Evolutionary conservation across 345 rosid species (phyloP), one percentile per base, ranked within the genome.

Genomic region (Fremontodendron californicum): DNA sequence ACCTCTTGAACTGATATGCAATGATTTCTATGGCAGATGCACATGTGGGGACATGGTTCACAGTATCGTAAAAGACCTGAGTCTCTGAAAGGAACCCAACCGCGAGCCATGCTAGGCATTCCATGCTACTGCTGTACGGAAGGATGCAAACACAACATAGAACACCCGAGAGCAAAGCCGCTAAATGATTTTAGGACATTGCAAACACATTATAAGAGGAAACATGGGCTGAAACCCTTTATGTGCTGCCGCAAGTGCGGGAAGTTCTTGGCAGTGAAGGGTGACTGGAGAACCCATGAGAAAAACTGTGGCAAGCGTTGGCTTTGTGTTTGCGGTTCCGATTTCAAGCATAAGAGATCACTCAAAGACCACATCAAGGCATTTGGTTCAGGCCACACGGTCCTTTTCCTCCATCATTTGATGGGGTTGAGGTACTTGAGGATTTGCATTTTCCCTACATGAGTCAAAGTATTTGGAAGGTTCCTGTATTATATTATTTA

Each of bases 41-140:
- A 92, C 82, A 88, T 92, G 94, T 94, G 98, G 98, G 97, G 97
- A 3, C 98, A 94, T 45, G 94, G 97, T 75, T 92, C 97, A 39
- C 93, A 92, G 71, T 92, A 91, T 74, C 84, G 98, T 1, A 85
- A 83, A 78, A 94, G 98, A 9, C 88, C 97, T 0, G 92, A 90
- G 49, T 92, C 94, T 0, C 82, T 92, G 5, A 92, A 85, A 84
- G 96, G 96, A 43, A 84, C 86, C 0, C 92, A 92, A 69, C 96
- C 96, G 18, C 85, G 91, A 78, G 88, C 91, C 48, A 86, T 91
- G 87, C 37, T 88, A 29, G 88, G 91, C 40, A 86, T 91, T 57
- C 94, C 96, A 15, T 94, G 98, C 85, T 94, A 90, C 82, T 94
- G 97, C 78, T 92, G 94, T n/a, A 82, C 87, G 0, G 90, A 87